These are phyloP conservation scores for Cyberlindnera meyerae DNA, from an alignment of 805 yeast genomes.

Conservation along the genomic window DNA sequence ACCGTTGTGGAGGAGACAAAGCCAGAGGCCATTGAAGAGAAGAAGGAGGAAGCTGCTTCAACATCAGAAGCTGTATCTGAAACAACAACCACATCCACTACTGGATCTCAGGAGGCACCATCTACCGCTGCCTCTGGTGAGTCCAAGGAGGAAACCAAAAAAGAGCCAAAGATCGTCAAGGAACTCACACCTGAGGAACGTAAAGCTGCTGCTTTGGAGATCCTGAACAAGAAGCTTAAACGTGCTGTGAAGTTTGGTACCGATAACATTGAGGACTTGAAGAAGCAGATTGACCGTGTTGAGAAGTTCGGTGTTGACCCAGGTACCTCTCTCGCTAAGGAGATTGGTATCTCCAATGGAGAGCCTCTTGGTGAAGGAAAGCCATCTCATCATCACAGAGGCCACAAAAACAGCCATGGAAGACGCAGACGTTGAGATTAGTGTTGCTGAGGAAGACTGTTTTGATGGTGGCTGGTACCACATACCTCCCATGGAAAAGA, in stretches of 20 bases:
- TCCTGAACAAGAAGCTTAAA: slow-evolving; percentile 58
- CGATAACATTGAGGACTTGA: slow-evolving; percentile 43
- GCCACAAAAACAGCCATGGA: neutral
- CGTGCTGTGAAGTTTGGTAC: slow-evolving; percentile 75
- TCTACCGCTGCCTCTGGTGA: no score
- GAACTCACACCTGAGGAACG: slow-evolving; percentile 63
- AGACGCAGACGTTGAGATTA: no score
- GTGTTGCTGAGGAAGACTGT: no score
- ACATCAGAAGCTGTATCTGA: no score
- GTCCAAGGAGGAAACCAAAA: no score
- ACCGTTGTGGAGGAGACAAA: slow-evolving; percentile 7
- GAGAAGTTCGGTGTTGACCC: slow-evolving; percentile 79
- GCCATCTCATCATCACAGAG: no score
- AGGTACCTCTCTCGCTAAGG: slow-evolving; percentile 61
- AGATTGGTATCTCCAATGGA: slow-evolving; percentile 46
- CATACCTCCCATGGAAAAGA: no score
- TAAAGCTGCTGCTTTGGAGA: slow-evolving; percentile 61
- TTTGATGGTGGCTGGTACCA: no score
- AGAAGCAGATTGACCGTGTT: slow-evolving; percentile 62
- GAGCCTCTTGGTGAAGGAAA: neutral
- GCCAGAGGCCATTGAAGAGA: slow-evolving; percentile 4
- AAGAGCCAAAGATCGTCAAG: slow-evolving; percentile 25
- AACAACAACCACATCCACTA: no score
- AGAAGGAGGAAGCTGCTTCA: slow-evolving; percentile 2
- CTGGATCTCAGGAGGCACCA: no score